Conservation (phyloP, 306 rosid species). For the Cucumis cinereus region DNA sequence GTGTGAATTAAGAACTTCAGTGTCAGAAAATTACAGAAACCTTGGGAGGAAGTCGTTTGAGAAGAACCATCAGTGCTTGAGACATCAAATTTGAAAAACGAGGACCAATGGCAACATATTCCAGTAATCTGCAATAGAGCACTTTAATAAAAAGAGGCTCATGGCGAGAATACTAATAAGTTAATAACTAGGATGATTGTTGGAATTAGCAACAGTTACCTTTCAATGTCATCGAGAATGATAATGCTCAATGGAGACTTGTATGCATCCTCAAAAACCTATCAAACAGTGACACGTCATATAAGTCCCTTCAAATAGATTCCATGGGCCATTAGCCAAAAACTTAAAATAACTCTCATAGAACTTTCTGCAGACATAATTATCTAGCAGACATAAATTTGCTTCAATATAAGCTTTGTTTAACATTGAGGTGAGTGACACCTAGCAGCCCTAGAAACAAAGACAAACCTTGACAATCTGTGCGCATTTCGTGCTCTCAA, state of each 20-base stretch:
- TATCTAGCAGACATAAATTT: neutral
- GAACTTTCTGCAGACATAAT: neutral
- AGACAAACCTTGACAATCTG: constrained; percentile 85
- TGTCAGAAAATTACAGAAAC: constrained; percentile 22
- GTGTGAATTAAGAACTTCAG: neutral
- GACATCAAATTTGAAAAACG: constrained; percentile 84
- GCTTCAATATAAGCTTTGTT: neutral
- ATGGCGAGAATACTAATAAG: neutral
- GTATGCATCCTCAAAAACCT: constrained; percentile 99
- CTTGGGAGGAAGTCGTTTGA: constrained; percentile 93
- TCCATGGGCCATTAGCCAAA: neutral
- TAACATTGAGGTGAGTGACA: neutral
- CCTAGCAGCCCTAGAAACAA: constrained; percentile 12
- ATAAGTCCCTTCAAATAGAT: neutral
- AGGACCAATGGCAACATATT: constrained; percentile 86
- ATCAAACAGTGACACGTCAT: constrained; percentile 9
- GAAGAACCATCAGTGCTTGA: constrained; percentile 74
- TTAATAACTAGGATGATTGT: neutral
- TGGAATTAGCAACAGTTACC: constrained; percentile 27
- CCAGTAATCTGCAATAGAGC: constrained; percentile 50
- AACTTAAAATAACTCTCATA: neutral
- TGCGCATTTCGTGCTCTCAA: constrained; percentile 86
- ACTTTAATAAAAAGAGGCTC: neutral
- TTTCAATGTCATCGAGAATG: constrained; percentile 92
- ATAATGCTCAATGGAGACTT: constrained; percentile 92